A percentile compares a stretch with the other conserved stretches of the same genome.
phyloP scores from a whole-genome alignment of 345 rosid genomes.

The Salix caprea region DNA sequence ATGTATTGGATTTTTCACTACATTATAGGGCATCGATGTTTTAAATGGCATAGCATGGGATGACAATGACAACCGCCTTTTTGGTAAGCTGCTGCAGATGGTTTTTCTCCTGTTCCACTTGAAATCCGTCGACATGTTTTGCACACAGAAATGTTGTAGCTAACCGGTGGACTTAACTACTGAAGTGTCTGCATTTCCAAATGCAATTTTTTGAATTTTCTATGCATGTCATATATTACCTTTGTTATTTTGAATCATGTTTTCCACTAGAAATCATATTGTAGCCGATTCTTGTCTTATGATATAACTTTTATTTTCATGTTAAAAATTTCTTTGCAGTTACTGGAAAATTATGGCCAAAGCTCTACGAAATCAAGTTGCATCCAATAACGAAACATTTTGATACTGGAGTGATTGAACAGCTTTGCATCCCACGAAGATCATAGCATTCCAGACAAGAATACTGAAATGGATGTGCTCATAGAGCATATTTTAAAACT shows the following conservation, averaged over 20 bases:
- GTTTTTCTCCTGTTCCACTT: background rate
- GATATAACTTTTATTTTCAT: background rate
- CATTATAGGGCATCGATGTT: conserved; percentile 66
- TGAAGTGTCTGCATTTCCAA: no score
- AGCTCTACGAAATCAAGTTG: conserved; percentile 71
- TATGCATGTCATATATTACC: background rate
- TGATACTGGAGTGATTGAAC: conserved; percentile 27
- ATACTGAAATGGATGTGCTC: background rate
- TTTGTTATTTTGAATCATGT: background rate
- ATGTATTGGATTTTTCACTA: conserved; percentile 6
- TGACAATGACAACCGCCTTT: conserved; percentile 49
- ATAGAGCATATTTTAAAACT: background rate
- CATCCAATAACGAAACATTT: conserved; percentile 31
- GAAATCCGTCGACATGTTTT: background rate
- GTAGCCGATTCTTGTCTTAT: background rate
- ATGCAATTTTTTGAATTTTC: no score
- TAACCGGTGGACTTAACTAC: no score
- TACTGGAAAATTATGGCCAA: conserved; percentile 88
- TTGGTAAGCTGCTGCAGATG: conserved; percentile 43
- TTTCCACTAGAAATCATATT: background rate
- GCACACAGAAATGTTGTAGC: background rate
- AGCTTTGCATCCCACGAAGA: conserved; percentile 35
- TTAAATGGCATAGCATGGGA: conserved; percentile 98
- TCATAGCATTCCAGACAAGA: background rate
- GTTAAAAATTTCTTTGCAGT: conserved; percentile 37